Evolutionary conservation across 2,329 filamentous ascomycete species (phyloP), one percentile per base, ranked within the genome.

Genomic region (Aspergillus sp.): DNA sequence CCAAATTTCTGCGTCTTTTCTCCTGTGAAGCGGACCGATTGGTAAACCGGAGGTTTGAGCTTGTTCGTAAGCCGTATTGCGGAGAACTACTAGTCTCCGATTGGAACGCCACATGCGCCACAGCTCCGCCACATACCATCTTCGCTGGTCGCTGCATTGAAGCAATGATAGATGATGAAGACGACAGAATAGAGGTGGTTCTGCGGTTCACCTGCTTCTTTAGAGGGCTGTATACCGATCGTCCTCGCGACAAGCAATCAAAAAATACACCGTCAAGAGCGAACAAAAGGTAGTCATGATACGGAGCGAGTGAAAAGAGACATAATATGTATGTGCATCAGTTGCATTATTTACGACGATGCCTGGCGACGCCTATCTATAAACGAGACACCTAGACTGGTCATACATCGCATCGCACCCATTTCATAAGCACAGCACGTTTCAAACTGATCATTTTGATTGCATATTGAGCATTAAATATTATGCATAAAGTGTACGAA

Each of bases 101-200:
- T 55, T 44, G 39, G 25, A 27, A 36, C 53, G 53, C 41, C 53
- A 47, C 53, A 17, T 39, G 39, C 53, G 53, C 53, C 53, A 47
- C 53, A 44, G n/a, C 13, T 19, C 15, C 47, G 47, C 47, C 47
- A 50, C 47, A 32, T 30, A 32, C 19, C 11, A 42, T 17, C 8
- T 44, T 11, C 21, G 41, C 17, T 44, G 41, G 17, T 44, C 41
- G 17, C 41, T 44, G 4, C 17, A 44, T 19, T 17, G 41, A 11
- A 21, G 17, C 27, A 30, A 30, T 11, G 41, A 23, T 13, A 36
- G 32, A 36, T 36, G 32, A 36, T 36, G 32, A 36, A 36, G 32
- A 36, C 32, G 5, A 11, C 32, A 36, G 11, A 5, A 36, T 36
- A 36, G 11, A 13, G 30, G 4, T 13, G 11, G 30, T 36, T 36